Conservation (phyloP, 1,139 yeast genomes). For the Pichia terricola region DNA sequence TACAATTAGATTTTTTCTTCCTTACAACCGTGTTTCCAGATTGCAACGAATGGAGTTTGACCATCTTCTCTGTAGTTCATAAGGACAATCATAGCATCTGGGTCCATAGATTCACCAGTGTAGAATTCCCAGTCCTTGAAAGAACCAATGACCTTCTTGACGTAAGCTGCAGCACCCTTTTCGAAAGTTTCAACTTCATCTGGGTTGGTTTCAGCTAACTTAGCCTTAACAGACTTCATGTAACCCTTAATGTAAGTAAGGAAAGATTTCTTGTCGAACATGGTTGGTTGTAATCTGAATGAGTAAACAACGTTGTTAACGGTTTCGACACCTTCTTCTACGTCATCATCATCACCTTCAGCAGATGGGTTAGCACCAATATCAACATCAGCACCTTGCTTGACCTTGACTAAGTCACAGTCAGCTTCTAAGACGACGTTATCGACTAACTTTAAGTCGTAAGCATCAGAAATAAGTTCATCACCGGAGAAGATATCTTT, state of each 20-base stretch:
- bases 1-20: conserved; percentile 75
- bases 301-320: conserved; percentile 98
- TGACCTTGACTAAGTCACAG: conserved; percentile 84
- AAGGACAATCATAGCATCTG: conserved; percentile 95
- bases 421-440: conserved; percentile 93
- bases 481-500: conserved; percentile 85
- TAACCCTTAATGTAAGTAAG: conserved; percentile 93
- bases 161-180: conserved; percentile 93
- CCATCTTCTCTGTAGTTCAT: conserved; percentile 99
- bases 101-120: conserved; percentile 99
- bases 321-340: conserved; percentile 75
- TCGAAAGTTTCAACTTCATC: conserved; percentile 80
- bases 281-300: conserved; percentile 93
- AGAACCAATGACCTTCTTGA: conserved; percentile 88
- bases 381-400: conserved; percentile 80
- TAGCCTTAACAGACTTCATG: conserved; percentile 92
- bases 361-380: conserved; percentile 99
- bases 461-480: conserved; percentile 96
- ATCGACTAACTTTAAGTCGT: conserved; percentile 78
- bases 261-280: conserved; percentile 96
- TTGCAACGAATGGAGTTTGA: conserved; percentile 90
- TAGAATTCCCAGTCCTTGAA: conserved; percentile 99
- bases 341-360: conserved; percentile 80
- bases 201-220: conserved; percentile 82
- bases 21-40: conserved; percentile 97